These are phyloP conservation scores for Pouteria campechiana DNA, from an alignment of 179 eudicot species.

Conservation along the genomic window DNA sequence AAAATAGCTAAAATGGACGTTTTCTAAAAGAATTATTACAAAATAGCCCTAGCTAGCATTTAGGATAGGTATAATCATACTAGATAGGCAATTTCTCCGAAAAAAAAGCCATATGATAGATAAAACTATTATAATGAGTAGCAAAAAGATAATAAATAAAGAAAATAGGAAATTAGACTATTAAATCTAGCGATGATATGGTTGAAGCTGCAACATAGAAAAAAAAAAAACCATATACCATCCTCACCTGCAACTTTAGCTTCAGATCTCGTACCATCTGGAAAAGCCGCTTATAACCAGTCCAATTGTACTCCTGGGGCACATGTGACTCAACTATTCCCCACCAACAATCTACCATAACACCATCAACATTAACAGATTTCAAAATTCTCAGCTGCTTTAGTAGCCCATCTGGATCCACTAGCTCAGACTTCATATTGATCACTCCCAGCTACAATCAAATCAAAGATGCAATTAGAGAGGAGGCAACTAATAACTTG, in stretches of 20 bases:
- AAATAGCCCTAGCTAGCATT: too few relatives aligned
- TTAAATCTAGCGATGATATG: too few relatives aligned
- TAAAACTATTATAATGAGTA: too few relatives aligned
- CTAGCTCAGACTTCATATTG: slow-evolving; percentile 56
- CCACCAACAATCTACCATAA: slow-evolving; percentile 99
- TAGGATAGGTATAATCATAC: too few relatives aligned
- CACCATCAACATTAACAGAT: slow-evolving; percentile 68
- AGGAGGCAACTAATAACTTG: neutral
- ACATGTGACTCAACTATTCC: slow-evolving; percentile 72
- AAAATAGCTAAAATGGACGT: too few relatives aligned
- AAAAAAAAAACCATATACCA: too few relatives aligned
- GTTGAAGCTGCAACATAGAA: too few relatives aligned
- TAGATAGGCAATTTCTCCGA: too few relatives aligned
- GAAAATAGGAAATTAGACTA: too few relatives aligned
- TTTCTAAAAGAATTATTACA: too few relatives aligned
- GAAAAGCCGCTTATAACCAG: slow-evolving; percentile 56
- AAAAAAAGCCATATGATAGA: too few relatives aligned
- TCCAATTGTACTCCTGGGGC: slow-evolving; percentile 68
- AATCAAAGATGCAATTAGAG: neutral
- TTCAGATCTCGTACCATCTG: slow-evolving; percentile 51
- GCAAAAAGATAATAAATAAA: too few relatives aligned
- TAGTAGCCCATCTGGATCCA: slow-evolving; percentile 38
- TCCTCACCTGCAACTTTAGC: slow-evolving; percentile 66
- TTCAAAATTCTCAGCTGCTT: slow-evolving; percentile 46
- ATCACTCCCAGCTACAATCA: slow-evolving; percentile 42